These are phyloP conservation scores for Gynostemma pentaphyllum DNA, from an alignment of 306 rosid genomes.

Conservation along the genomic window DNA sequence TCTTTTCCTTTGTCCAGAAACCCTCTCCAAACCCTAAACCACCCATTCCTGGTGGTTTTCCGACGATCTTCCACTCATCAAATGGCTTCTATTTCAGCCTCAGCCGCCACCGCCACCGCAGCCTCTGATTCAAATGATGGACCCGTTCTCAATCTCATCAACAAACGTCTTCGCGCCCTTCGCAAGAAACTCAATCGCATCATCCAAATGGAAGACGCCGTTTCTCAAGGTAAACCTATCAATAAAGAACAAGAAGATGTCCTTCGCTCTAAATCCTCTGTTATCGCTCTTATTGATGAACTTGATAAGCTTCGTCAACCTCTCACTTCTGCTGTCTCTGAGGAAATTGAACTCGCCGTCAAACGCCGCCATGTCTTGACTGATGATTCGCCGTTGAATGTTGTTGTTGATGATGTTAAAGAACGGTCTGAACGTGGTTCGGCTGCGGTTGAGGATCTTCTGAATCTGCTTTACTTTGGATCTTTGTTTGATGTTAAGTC, in stretches of 20 bases:
- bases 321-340: constrained; percentile 50
- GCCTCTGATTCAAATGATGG: constrained; percentile 59
- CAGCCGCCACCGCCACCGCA: constrained; percentile 40
- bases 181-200: constrained; percentile 79
- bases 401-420: not conserved
- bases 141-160: constrained; percentile 74
- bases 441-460: constrained; percentile 47
- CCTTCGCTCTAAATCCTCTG: constrained; percentile 67
- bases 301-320: constrained; percentile 92
- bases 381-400: constrained; percentile 8
- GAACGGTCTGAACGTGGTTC: constrained; percentile 13
- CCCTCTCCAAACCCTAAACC: constrained; percentile 14
- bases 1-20: not conserved
- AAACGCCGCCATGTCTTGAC: constrained; percentile 15
- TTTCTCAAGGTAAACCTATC: constrained; percentile 56
- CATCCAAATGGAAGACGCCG: constrained; percentile 51
- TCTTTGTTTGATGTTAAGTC: constrained; percentile 80
- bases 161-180: constrained; percentile 83
- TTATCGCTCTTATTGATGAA: constrained; percentile 54
- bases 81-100: too few species aligned
- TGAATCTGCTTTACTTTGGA: constrained; percentile 78
- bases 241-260: constrained; percentile 80
- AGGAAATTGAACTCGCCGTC: constrained; percentile 44
- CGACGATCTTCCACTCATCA: not conserved
- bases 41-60: constrained; percentile 6